A percentile compares a stretch with the other conserved stretches of the same genome.
Evolutionary conservation across 1,284 basidiomycete genomes (phyloP).

Genomic region (Ganoderma leucocontextum): DNA sequence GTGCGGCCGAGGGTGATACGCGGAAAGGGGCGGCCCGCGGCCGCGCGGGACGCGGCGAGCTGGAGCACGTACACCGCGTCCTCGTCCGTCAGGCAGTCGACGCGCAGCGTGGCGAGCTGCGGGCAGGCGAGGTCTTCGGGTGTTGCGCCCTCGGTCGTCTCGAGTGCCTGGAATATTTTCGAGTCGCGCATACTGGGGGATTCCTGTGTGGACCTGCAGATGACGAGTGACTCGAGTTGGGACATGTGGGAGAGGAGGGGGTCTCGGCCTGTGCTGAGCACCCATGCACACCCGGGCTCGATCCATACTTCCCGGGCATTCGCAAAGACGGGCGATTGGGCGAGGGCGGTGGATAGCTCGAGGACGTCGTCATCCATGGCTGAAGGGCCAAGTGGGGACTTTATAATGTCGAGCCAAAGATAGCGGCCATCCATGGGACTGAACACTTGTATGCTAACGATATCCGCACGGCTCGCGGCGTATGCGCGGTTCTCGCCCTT

Average conservation of each 20-base stretch:
- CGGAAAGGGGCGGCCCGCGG: background rate
- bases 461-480: background rate
- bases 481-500: background rate
- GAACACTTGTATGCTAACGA: background rate
- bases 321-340: background rate
- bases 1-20: background rate
- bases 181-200: background rate
- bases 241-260: constrained; percentile 3
- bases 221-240: background rate
- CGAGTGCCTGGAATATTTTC: background rate
- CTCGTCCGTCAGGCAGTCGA: constrained; percentile 6
- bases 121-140: constrained; percentile 2
- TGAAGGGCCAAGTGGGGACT: background rate
- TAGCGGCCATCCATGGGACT: constrained; percentile 2
- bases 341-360: constrained; percentile 2
- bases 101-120: constrained; percentile 5
- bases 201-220: background rate
- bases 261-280: background rate
- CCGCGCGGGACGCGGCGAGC: constrained; percentile 1
- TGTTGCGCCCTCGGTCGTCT: background rate
- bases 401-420: constrained; percentile 1
- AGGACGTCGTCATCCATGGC: background rate
- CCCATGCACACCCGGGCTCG: background rate
- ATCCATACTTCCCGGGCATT: constrained; percentile 2
- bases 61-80: constrained; percentile 3